Base-by-base conservation (phyloP, 1,284 basidiomycete species). In the Moesziomyces sp. region DNA sequence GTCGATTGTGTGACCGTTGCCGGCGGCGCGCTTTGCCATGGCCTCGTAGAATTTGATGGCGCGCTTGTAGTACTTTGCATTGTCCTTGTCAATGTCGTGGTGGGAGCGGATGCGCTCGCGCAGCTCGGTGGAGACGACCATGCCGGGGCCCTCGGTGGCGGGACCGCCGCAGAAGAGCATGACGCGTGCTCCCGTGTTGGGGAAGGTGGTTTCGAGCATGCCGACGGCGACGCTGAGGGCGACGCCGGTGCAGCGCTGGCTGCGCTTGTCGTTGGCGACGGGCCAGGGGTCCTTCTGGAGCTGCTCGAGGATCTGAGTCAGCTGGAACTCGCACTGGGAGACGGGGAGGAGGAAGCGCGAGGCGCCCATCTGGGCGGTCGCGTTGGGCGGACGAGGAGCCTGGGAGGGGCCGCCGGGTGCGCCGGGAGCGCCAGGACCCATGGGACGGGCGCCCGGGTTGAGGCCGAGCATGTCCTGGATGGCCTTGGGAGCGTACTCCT, bases 401-500 rank as follows among this genome's bases (percentile, higher is more conserved):
- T 86, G 83, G 50, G 83, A 84, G 21, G 86, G 84, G 8, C 84
- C 79, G 26, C 85, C 85, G n/a, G 83, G 82, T 23, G 78, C 73
- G 45, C 73, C 73, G 23, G 85, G 84, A n/a, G 83, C 79, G 42
- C 84, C 84, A 8, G 84, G 81, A 23, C 78, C 89, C 72, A 90
- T 89, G 45, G 79, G 84, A 56, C 75, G 78, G 55, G 81, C 77
- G 53, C 75, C 80, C 11, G 91, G 89, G 75, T 87, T 87, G 56
- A 99, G 89, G 44, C 93, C 94, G 52, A 99, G 91, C 96, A 99
- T 99, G 81, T 98, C 96, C 85, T 95, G 93, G 78, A 99, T 97
- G 79, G 95, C 93, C 87, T 99, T 99, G 61, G 94, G 91, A 59
- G 91, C 87, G 85, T 99, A 99, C 83, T 99, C 97, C 86, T 99